These are phyloP conservation scores for Trametes meyenii DNA, from an alignment of 768 basidiomycete species.

Conservation along the genomic window DNA sequence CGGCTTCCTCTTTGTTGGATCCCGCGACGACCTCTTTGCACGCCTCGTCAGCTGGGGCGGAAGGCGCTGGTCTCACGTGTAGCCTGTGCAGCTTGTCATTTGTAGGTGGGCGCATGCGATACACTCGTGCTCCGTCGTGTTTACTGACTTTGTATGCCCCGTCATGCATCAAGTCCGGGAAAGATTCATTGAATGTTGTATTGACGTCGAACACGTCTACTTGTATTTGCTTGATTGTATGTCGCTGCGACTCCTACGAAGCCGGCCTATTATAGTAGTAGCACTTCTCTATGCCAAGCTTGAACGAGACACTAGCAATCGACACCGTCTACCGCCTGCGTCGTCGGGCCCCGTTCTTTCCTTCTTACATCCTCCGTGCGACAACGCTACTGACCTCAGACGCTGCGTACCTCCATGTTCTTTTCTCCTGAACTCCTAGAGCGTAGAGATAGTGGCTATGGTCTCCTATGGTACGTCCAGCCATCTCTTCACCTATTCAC, in stretches of 20 bases:
- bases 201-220: background rate
- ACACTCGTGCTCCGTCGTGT: background rate
- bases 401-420: constrained; percentile 54
- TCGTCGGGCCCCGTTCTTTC: background rate
- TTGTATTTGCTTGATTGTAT: background rate
- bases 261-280: background rate
- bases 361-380: background rate
- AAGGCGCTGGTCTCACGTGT: constrained; percentile 47
- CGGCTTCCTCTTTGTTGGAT: constrained; percentile 60
- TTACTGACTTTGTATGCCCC: background rate
- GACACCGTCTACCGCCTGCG: background rate
- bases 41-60: constrained; percentile 57
- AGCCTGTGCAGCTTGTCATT: background rate
- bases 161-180: background rate
- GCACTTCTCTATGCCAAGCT: background rate
- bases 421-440: constrained; percentile 82
- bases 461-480: constrained; percentile 71
- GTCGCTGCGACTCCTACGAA: constrained; percentile 2
- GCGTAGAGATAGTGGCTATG: constrained; percentile 84
- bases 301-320: background rate
- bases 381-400: background rate
- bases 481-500: background rate
- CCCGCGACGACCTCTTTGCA: constrained; percentile 68
- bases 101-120: background rate
- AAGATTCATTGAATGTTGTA: background rate